Percentiles rank a stretch among this genome's conserved stretches.
Conservation (phyloP, 371 early-diverging fungal species). For the Saksenaea oblongispora region DNA sequence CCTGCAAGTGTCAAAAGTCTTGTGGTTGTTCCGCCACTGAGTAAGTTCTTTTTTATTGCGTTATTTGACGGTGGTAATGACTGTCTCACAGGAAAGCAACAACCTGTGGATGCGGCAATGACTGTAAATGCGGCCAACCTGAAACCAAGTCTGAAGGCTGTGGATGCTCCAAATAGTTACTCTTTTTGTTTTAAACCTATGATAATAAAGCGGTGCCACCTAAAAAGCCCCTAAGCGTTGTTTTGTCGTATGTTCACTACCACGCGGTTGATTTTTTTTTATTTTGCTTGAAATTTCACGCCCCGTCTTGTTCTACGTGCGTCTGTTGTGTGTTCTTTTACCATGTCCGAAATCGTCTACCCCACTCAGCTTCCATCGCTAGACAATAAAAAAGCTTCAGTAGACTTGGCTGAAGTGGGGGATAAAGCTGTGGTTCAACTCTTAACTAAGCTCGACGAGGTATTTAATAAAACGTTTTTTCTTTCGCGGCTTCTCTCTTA, state of each 20-base stretch:
- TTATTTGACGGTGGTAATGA: not conserved
- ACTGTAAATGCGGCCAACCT: not conserved
- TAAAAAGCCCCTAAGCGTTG: not conserved
- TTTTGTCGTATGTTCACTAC: not conserved
- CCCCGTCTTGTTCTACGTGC: not conserved
- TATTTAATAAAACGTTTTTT: slow-evolving; percentile 2
- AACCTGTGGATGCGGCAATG: not conserved
- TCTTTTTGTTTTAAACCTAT: not conserved
- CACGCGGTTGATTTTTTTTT: not conserved
- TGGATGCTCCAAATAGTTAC: not conserved
- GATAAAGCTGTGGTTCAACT: slow-evolving; percentile 23
- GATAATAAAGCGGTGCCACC: not conserved
- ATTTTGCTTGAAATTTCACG: not conserved
- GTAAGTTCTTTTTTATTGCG: not conserved
- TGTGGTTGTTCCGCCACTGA: not conserved
- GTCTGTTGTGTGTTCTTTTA: not conserved
- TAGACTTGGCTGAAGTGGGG: not conserved
- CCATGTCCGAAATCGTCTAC: slow-evolving; percentile 2
- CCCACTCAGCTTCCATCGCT: not conserved
- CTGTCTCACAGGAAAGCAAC: not conserved
- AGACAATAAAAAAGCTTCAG: not conserved
- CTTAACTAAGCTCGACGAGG: slow-evolving; percentile 28
- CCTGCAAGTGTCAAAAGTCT: not conserved
- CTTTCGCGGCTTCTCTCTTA: not conserved
- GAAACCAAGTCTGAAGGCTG: slow-evolving; percentile 1